phyloP scores from a whole-genome alignment of 169 alveolate genomes.

The Eimeria falciformis region DNA sequence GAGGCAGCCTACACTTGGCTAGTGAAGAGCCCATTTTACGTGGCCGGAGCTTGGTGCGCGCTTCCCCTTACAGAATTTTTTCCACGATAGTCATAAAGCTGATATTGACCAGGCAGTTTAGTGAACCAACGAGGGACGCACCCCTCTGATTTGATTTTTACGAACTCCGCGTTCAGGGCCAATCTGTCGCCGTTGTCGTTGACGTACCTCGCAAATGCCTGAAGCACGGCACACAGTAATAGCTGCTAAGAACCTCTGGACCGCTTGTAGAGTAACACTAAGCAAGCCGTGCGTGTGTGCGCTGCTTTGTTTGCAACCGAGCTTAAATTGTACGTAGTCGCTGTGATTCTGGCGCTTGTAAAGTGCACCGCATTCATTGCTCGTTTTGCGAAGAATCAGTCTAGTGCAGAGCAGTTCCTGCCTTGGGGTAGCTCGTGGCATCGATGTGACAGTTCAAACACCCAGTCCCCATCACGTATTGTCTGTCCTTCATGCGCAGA shows the following conservation, averaged over 20 bases:
- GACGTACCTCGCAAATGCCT: constrained; percentile 57
- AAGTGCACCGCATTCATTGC: no score
- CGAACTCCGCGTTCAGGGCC: constrained; percentile 55
- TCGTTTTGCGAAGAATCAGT: no score
- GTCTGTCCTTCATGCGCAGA: constrained; percentile 52
- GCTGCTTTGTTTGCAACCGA: no score
- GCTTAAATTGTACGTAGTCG: no score
- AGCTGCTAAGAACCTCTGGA: no score
- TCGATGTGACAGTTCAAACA: constrained; percentile 57
- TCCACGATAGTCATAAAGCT: no score
- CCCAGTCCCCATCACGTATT: constrained; percentile 63
- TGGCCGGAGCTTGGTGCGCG: not conserved
- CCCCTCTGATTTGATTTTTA: constrained; percentile 31
- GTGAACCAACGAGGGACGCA: not conserved
- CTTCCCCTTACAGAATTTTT: not conserved
- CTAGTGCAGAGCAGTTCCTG: not conserved
- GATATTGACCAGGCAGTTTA: not conserved
- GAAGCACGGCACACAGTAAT: not conserved
- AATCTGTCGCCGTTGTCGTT: constrained; percentile 31
- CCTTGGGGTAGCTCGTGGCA: constrained; percentile 57
- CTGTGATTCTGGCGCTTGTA: no score
- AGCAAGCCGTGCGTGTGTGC: no score
- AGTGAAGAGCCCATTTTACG: no score
- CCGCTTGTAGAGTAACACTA: no score
- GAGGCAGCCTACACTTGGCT: no score